Evolutionary conservation across 2,329 filamentous ascomycete genomes (phyloP).

Genomic region (Fusarium verrucosum): DNA sequence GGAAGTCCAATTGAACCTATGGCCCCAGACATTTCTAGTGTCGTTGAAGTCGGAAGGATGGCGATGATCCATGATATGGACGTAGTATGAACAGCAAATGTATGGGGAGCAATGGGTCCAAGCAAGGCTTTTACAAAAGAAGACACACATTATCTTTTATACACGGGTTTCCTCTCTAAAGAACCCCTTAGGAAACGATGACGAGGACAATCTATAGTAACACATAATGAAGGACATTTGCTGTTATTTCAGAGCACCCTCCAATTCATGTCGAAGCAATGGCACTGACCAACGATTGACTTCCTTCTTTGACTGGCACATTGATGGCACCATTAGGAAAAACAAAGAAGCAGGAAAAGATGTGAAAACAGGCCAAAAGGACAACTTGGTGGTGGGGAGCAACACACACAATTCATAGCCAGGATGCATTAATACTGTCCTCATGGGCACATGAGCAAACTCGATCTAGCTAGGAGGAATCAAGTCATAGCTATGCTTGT

Average conservation of each 20-base stretch:
- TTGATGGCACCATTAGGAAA: not conserved
- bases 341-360: slow-evolving; percentile 4
- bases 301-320: slow-evolving; percentile 2
- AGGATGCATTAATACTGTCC: not conserved
- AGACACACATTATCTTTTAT: not conserved
- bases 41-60: slow-evolving; percentile 5
- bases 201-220: slow-evolving; percentile 12
- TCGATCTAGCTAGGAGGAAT: not conserved
- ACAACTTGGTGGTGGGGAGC: not conserved
- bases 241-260: not conserved
- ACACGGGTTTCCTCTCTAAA: not conserved
- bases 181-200: slow-evolving; percentile 1
- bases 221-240: slow-evolving; percentile 19
- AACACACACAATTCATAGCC: not conserved
- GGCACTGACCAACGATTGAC: slow-evolving; percentile 17
- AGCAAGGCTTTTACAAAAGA: too few species aligned
- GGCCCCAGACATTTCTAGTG: slow-evolving; percentile 38
- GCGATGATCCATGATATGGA: slow-evolving; percentile 20
- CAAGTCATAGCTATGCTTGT: too few species aligned
- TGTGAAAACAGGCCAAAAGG: slow-evolving; percentile 6
- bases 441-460: not conserved
- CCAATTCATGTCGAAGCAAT: not conserved
- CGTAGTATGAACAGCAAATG: not conserved
- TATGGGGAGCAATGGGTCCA: not conserved
- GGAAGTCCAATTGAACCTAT: slow-evolving; percentile 74